Percentiles rank a stretch among this genome's conserved stretches.
phyloP scores from a whole-genome alignment of 371 early-diverging fungal species.

The Mucor circinelloides region DNA sequence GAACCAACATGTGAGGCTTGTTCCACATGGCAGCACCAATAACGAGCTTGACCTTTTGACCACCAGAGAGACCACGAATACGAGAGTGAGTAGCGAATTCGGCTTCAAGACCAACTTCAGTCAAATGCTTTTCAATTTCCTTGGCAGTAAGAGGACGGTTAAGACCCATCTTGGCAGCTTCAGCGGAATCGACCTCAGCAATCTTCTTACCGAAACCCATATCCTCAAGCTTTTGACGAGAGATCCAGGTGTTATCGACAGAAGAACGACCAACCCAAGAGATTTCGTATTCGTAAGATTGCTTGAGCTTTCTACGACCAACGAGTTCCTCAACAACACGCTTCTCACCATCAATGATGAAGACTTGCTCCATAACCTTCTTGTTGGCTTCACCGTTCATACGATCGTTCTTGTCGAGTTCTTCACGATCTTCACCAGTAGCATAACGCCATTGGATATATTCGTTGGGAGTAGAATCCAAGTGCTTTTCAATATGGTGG shows the following conservation, averaged over 20 bases:
- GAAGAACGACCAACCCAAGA: conserved; percentile 61
- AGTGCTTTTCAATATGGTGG: conserved; percentile 82
- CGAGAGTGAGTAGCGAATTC: conserved; percentile 81
- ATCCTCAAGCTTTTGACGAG: conserved; percentile 68
- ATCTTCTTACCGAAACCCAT: conserved; percentile 71
- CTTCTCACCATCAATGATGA: conserved; percentile 69
- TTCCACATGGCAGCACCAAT: conserved; percentile 86
- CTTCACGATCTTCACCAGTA: conserved; percentile 80
- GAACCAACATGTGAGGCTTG: conserved; percentile 83
- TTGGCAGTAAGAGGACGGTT: conserved; percentile 64
- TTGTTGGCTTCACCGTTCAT: conserved; percentile 65
- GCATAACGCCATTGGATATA: conserved; percentile 88
- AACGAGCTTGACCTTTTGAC: conserved; percentile 90
- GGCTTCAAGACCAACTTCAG: conserved; percentile 68
- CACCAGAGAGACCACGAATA: conserved; percentile 87
- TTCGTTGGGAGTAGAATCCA: conserved; percentile 78
- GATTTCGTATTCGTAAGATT: conserved; percentile 70
- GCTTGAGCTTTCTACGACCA: conserved; percentile 72
- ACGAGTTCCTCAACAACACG: conserved; percentile 59
- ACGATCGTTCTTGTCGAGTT: conserved; percentile 66
- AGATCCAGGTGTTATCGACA: conserved; percentile 71
- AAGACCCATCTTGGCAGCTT: conserved; percentile 66
- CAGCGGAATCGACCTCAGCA: conserved; percentile 64
- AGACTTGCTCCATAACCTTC: conserved; percentile 60
- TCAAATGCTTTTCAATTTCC: conserved; percentile 72